Evolutionary conservation across 2,329 filamentous ascomycete species (phyloP).

Genomic region (Alternaria atra): DNA sequence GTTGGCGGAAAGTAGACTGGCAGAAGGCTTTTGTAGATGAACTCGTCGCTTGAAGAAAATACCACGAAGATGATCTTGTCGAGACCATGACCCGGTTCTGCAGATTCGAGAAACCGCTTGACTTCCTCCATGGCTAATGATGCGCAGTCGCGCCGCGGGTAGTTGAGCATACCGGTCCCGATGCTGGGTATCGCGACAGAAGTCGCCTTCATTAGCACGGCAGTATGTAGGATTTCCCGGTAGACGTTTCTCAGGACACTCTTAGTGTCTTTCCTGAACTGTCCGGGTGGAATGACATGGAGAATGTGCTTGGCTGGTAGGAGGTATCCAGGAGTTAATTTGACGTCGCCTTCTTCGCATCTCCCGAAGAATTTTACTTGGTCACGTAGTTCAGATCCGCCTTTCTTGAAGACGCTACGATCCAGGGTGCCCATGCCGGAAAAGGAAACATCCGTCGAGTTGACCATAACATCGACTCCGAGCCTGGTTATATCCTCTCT

Average conservation of each 20-base stretch:
- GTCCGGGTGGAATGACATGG: constrained; percentile 41
- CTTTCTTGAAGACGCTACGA: constrained; percentile 42
- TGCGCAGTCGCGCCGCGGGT: constrained; percentile 40
- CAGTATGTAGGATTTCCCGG: constrained; percentile 35
- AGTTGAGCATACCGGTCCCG: constrained; percentile 43
- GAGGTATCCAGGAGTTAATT: constrained; percentile 34
- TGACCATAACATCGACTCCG: constrained; percentile 46
- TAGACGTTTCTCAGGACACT: constrained; percentile 41
- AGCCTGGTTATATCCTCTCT: constrained; percentile 48
- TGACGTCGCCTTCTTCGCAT: constrained; percentile 42
- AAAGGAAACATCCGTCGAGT: constrained; percentile 40
- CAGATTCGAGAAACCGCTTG: constrained; percentile 40
- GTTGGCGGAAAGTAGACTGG: constrained; percentile 44
- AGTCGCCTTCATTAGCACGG: constrained; percentile 34
- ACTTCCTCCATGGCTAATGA: constrained; percentile 46
- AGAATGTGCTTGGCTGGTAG: constrained; percentile 43
- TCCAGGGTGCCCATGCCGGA: constrained; percentile 42
- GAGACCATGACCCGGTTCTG: constrained; percentile 26
- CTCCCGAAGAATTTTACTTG: constrained; percentile 33
- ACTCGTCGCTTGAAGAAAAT: constrained; percentile 41
- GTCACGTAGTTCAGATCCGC: constrained; percentile 34
- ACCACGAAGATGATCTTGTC: constrained; percentile 46
- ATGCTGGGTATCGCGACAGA: constrained; percentile 47
- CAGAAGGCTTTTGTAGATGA: constrained; percentile 43
- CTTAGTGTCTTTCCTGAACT: constrained; percentile 33